Percentiles rank a stretch among this genome's conserved stretches.
These are phyloP conservation scores for Epithemia pelagica DNA, from an alignment of 108 stramenopile genomes.

Conservation along the genomic window DNA sequence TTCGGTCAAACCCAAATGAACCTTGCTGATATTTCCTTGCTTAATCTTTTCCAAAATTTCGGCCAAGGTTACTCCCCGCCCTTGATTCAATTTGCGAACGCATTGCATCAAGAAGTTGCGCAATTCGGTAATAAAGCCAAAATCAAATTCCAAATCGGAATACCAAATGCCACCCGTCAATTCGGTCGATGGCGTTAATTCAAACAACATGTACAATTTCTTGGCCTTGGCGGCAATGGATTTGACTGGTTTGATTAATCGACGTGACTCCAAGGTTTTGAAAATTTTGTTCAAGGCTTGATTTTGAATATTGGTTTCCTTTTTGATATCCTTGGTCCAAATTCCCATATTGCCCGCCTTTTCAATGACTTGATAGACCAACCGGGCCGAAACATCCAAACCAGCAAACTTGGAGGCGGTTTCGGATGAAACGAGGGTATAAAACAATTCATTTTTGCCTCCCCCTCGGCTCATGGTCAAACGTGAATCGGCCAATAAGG, in stretches of 20 bases:
- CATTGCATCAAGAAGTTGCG: slow-evolving; percentile 74
- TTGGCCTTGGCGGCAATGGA: slow-evolving; percentile 93
- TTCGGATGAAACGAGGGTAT: slow-evolving; percentile 53
- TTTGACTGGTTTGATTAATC: slow-evolving; percentile 93
- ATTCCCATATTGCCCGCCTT: slow-evolving; percentile 90
- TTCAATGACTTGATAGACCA: slow-evolving; percentile 93
- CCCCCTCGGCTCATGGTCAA: slow-evolving; percentile 62
- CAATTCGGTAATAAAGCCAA: slow-evolving; percentile 93
- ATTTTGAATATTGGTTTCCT: slow-evolving; percentile 85
- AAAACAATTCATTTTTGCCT: slow-evolving; percentile 49
- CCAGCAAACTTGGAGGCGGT: slow-evolving; percentile 69
- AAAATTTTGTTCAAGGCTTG: slow-evolving; percentile 90
- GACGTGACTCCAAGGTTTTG: slow-evolving; percentile 83
- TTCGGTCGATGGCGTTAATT: slow-evolving; percentile 90
- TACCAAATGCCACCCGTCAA: slow-evolving; percentile 98
- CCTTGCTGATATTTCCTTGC: slow-evolving; percentile 76
- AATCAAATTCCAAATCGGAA: slow-evolving; percentile 94
- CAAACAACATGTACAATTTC: slow-evolving; percentile 96
- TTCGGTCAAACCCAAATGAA: slow-evolving; percentile 81
- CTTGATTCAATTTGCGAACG: slow-evolving; percentile 52
- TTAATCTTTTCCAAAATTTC: slow-evolving; percentile 65
- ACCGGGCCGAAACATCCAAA: slow-evolving; percentile 66
- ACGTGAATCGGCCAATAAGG: slow-evolving; percentile 49
- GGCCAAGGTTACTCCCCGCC: slow-evolving; percentile 52
- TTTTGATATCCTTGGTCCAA: slow-evolving; percentile 94